phyloP scores from a whole-genome alignment of 208 protist genomes.

The Leishmania arabica region DNA sequence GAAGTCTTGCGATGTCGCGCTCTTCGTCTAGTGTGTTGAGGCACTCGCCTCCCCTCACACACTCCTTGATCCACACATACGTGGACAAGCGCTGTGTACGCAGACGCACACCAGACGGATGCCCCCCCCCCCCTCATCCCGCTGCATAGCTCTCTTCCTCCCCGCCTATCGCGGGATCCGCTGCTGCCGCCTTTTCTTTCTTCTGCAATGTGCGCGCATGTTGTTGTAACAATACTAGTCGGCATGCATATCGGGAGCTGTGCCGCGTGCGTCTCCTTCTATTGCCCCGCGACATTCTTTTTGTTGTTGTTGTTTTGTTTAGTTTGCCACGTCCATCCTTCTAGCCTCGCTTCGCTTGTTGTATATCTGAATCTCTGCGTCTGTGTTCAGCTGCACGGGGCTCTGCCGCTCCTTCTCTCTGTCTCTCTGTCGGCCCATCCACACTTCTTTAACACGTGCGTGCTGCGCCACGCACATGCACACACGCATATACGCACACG shows the following conservation, averaged over 20 bases:
- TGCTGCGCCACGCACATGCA: background rate
- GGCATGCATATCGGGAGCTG: background rate
- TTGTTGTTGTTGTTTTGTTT: too few species aligned
- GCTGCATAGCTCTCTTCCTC: background rate
- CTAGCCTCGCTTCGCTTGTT: background rate
- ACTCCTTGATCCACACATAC: background rate
- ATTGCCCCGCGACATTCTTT: too few species aligned
- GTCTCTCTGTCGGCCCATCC: background rate
- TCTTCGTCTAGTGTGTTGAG: background rate
- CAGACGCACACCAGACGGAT: background rate
- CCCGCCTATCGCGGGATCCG: background rate
- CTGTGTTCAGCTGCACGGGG: background rate
- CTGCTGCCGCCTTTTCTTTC: background rate
- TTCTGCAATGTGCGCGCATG: background rate
- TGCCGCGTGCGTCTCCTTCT: too few species aligned
- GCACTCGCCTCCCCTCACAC: background rate
- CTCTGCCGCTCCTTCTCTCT: too few species aligned
- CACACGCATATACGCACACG: background rate
- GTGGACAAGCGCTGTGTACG: background rate
- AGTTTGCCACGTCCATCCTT: background rate
- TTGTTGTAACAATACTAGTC: background rate
- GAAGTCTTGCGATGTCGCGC: background rate
- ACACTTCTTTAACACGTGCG: too few species aligned
- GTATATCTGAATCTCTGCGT: too few species aligned
- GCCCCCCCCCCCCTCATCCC: too few species aligned